Evolutionary conservation across 2,329 filamentous ascomycete genomes (phyloP), one percentile per base, ranked within the genome.

Genomic region (Neonectria ditissima): DNA sequence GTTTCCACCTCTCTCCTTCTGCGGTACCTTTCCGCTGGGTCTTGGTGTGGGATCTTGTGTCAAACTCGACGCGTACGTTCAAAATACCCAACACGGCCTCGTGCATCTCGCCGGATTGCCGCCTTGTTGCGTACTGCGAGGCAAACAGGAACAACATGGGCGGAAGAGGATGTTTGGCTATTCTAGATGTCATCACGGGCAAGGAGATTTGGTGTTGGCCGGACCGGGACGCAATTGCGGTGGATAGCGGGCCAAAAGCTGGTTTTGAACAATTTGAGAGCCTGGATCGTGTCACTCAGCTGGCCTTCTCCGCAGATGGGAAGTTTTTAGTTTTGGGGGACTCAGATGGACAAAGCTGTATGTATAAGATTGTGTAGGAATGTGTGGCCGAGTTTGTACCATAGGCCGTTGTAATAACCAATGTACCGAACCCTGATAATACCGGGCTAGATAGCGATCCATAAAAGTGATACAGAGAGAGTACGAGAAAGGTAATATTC

Each of bases 41-140:
- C 4, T 69, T 81, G 7, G 75, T 81, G 13, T 81, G 80, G 80
- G 79, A 81, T 58, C 77, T 81, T 7, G 65, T 74, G 1, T 76
- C 73, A 5, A 76, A 75, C 63, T 77, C 75, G n/a, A 80, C 79
- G 0, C 70, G 73, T 6, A 78, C 76, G 0, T 80, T 79, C 65
- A 69, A 71, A n/a, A 81, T 81, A 44, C 80, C 80, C 9, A 80
- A 81, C 44, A 75, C 76, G 24, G 72, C 71, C 3, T 74, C 77
- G 2, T 80, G 79, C 61, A 72, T 81, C 43, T 80, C 78, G 5
- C 79, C 79, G 0, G 79, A 81, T 67, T 81, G 80, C 55, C 75
- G 79, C 6, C 79, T 76, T 44, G 76, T 81, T 20, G 79, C 79
- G 1, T 81, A 80, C 65, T 80, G 79, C 67, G 74, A 81, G 48